Percentiles rank a stretch among this genome's conserved stretches.
These are phyloP conservation scores for Neoscytalidium dimidiatum DNA, from an alignment of 2,329 filamentous ascomycete species.

Conservation along the genomic window DNA sequence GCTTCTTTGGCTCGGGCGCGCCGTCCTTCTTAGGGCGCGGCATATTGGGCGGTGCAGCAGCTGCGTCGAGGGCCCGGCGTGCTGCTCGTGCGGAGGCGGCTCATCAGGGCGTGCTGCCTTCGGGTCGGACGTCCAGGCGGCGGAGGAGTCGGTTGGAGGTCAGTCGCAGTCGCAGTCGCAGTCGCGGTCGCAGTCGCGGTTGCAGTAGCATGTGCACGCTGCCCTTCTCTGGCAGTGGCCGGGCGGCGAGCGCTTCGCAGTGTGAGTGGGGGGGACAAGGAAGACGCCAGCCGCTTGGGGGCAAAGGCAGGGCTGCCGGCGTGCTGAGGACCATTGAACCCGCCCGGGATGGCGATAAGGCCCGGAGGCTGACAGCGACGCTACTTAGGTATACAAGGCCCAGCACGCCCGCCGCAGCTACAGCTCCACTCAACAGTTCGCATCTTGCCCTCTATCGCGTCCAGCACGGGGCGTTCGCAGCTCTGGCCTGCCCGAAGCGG, in stretches of 20 bases:
- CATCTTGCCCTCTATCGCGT: neutral
- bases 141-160: neutral
- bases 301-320: neutral
- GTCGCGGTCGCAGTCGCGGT: no score
- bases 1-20: slow-evolving; percentile 64
- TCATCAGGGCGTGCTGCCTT: neutral
- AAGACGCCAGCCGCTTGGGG: slow-evolving; percentile 1
- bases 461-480: neutral
- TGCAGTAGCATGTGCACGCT: no score
- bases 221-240: no score
- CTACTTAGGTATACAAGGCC: neutral
- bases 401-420: neutral
- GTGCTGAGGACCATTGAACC: neutral
- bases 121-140: neutral
- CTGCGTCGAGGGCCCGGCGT: neutral
- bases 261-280: neutral
- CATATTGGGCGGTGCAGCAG: slow-evolving; percentile 44
- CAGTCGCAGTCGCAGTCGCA: neutral
- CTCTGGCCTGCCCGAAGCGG: slow-evolving; percentile 6
- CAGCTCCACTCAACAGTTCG: neutral
- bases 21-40: slow-evolving; percentile 67
- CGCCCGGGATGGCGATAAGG: neutral
- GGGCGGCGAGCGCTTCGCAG: neutral
- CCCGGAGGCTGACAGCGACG: neutral
- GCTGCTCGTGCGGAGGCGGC: neutral